These are phyloP conservation scores for Tulasnella sp. DNA, from an alignment of 768 basidiomycete species.

Conservation along the genomic window DNA sequence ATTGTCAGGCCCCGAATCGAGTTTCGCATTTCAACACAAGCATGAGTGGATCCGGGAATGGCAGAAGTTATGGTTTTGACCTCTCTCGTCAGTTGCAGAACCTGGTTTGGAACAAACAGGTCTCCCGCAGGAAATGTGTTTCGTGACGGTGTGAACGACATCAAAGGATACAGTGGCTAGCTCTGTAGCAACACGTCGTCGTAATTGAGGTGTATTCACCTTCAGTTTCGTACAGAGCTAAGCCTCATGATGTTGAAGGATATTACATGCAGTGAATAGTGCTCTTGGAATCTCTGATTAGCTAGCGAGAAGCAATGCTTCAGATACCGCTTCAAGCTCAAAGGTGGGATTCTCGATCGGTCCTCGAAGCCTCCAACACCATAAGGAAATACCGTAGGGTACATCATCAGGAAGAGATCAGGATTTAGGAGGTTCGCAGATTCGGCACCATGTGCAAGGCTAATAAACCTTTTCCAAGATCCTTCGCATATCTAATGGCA, in stretches of 20 bases:
- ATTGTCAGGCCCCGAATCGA: conserved; percentile 19
- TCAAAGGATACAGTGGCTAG: conserved; percentile 13
- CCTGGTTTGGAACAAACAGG: background rate
- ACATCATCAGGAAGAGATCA: conserved; percentile 19
- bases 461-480: too few relatives aligned
- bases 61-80: conserved; percentile 15
- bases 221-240: conserved; percentile 13
- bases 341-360: background rate
- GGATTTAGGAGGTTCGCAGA: too few relatives aligned
- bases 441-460: too few relatives aligned
- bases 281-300: conserved; percentile 21
- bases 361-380: conserved; percentile 21
- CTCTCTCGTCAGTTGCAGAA: conserved; percentile 18
- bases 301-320: conserved; percentile 12
- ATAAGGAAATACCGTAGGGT: conserved; percentile 23
- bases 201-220: conserved; percentile 6
- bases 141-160: conserved; percentile 13
- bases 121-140: background rate
- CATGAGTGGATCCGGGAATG: conserved; percentile 18
- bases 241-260: conserved; percentile 18
- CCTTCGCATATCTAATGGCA: too few relatives aligned
- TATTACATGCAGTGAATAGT: conserved; percentile 21
- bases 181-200: background rate
- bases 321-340: conserved; percentile 12
- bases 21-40: conserved; percentile 15